A percentile compares a stretch with the other conserved stretches of the same genome.
phyloP scores from a whole-genome alignment of 2,329 filamentous ascomycete species.

The Nannizziopsis barbatae region DNA sequence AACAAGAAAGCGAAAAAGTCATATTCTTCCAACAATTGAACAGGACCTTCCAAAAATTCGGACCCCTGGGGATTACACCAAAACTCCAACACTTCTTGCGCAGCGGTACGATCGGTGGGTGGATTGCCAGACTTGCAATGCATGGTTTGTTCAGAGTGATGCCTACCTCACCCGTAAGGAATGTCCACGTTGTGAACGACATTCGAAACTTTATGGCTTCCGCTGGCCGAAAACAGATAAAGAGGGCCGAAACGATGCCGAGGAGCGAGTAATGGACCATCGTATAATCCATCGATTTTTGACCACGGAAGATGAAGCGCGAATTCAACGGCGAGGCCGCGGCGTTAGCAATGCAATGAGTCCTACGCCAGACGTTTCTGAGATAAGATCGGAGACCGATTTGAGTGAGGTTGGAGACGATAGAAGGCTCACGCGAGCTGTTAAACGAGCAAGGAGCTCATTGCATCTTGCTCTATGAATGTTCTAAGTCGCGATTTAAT shows the following conservation, averaged over 20 bases:
- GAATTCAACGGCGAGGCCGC: constrained; percentile 28
- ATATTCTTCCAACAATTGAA: constrained; percentile 31
- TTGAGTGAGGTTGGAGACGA: constrained; percentile 27
- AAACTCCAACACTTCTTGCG: constrained; percentile 63
- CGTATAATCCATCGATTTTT: constrained; percentile 79
- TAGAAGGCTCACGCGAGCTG: constrained; percentile 28
- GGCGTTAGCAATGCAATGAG: constrained; percentile 23
- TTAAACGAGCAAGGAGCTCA: constrained; percentile 19
- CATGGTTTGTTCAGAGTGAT: constrained; percentile 75
- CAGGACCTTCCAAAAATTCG: constrained; percentile 35
- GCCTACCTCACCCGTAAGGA: constrained; percentile 76
- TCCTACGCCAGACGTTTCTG: constrained; percentile 30
- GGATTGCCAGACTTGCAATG: constrained; percentile 71
- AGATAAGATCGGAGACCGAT: constrained; percentile 30
- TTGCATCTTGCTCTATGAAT: constrained; percentile 5
- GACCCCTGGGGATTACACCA: constrained; percentile 66
- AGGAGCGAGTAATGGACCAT: constrained; percentile 65
- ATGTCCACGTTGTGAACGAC: constrained; percentile 86
- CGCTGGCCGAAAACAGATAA: constrained; percentile 91
- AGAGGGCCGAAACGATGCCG: constrained; percentile 60
- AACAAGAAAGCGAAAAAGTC: constrained; percentile 20
- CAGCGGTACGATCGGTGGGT: constrained; percentile 75
- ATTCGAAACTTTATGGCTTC: constrained; percentile 91
- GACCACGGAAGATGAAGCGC: constrained; percentile 54
- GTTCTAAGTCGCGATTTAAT: not conserved